These are phyloP conservation scores for Fusarium sp. DNA, from an alignment of 2,329 filamentous ascomycete species.

Conservation along the genomic window DNA sequence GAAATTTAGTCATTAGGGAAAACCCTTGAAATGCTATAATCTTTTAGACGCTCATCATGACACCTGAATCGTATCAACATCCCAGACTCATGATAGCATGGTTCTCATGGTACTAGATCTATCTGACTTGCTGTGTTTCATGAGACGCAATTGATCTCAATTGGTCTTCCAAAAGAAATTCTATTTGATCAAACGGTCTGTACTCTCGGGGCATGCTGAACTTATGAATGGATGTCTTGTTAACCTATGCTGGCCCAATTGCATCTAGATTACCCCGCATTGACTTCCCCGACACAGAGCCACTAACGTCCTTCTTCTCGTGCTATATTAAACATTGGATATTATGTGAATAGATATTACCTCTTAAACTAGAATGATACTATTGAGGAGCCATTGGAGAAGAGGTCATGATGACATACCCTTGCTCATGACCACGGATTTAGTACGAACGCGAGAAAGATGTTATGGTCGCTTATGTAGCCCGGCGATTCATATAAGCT, in stretches of 20 bases:
- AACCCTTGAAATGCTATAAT: neutral
- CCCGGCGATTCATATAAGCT: neutral
- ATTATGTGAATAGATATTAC: neutral
- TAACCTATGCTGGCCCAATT: neutral
- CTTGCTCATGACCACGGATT: neutral
- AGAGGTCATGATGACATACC: neutral
- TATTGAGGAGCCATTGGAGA: neutral
- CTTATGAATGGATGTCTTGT: neutral
- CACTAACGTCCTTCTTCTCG: neutral
- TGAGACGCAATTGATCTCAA: neutral
- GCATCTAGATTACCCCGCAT: neutral
- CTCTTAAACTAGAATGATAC: neutral
- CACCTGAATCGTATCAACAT: neutral
- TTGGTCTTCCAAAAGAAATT: too few relatives aligned
- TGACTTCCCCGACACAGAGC: neutral
- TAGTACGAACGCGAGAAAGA: neutral
- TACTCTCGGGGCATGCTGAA: neutral
- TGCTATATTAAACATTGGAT: neutral
- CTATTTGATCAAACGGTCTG: neutral
- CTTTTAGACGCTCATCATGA: slow-evolving; percentile 3
- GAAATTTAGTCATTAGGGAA: neutral
- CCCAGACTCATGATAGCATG: slow-evolving; percentile 9
- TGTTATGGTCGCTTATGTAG: neutral
- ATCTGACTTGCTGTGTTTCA: too few relatives aligned
- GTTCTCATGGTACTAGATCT: neutral